Percentiles rank a stretch among this genome's conserved stretches.
These are phyloP conservation scores for Acanthochlamys bracteata DNA, from an alignment of 106 monocot genomes.

Conservation along the genomic window DNA sequence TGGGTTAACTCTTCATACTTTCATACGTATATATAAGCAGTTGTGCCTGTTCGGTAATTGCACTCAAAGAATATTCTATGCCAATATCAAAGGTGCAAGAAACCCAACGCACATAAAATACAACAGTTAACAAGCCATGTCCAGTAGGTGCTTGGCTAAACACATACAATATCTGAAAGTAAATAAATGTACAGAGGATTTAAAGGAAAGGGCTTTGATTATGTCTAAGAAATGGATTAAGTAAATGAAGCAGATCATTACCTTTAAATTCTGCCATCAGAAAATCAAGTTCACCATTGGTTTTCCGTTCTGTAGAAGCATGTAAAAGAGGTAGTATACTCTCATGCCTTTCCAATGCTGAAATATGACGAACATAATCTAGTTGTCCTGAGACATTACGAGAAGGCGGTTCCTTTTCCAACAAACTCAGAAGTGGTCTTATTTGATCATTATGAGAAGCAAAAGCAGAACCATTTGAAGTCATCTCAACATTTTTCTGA, in stretches of 20 bases:
- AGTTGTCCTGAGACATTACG: conserved; percentile 90
- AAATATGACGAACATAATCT: conserved; percentile 77
- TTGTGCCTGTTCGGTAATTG: too few relatives aligned
- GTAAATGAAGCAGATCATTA: conserved; percentile 18
- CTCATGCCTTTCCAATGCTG: conserved; percentile 79
- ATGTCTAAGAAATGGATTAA: too few relatives aligned
- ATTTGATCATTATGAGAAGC: conserved; percentile 49
- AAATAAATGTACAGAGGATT: too few relatives aligned
- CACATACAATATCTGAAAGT: too few relatives aligned
- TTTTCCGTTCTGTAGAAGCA: conserved; percentile 75
- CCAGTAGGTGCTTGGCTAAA: too few relatives aligned
- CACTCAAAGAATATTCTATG: too few relatives aligned
- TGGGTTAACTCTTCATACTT: too few relatives aligned
- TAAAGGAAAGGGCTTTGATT: too few relatives aligned
- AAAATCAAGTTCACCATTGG: conserved; percentile 90
- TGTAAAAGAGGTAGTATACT: conserved; percentile 90
- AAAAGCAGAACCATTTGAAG: conserved; percentile 35
- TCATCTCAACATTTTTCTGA: conserved; percentile 41
- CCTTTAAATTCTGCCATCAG: conserved; percentile 96
- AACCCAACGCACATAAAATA: too few relatives aligned
- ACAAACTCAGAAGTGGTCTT: conserved; percentile 75
- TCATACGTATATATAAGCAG: too few relatives aligned
- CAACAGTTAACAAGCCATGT: too few relatives aligned
- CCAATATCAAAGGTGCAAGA: too few relatives aligned
- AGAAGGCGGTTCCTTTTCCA: conserved; percentile 93